Evolutionary conservation across 495 filamentous ascomycete species (phyloP), one percentile per base, ranked within the genome.

Genomic region (Lichenothelia convexa): DNA sequence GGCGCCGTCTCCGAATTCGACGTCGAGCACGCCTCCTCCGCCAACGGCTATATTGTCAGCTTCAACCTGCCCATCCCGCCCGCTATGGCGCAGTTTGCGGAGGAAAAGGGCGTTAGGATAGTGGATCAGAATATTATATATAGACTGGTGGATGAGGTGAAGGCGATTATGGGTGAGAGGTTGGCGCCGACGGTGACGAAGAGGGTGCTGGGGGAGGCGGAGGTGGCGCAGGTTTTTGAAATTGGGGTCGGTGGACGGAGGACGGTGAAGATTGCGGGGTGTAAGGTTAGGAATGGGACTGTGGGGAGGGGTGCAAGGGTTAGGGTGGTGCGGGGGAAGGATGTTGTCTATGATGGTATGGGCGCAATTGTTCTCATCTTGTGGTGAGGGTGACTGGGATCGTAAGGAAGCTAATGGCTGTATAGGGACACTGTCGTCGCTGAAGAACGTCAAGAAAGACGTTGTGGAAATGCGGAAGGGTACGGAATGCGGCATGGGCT

Each of bases 61-160:
- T 99, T 99, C 69, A 93, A 94, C 55, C 75, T 71, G 40, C 46
- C 63, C 5, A 63, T 82, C 13, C 74, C 84, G 8, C 66, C 70
- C 2, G 56, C 72, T 39, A 80, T 93, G 41, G 57, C 62, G 23
- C 65, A 68, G 5, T 59, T 78, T 48, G 89, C 89, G 1, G 73
- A 79, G 41, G 49, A 59, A 1, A 60, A 65, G 32, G 70, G 73
- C 7, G 85, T 97, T 22, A 60, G 56, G 29, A 77, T 99, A 17
- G 47, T 94, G 44, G 74, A 93, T 35, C 75, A 87, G 49, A 93
- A 78, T 43, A 71, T 99, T 45, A 99, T 99, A 45, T 95, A 99
- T 53, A 73, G 78, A 38, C 64, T 95, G 7, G 70, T 81, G 7
- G 86, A 95, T 48, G 78, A 82, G 36, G 76, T 93, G 32, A 78